Evolutionary conservation across 345 rosid species (phyloP).

Genomic region (Salix purpurea): DNA sequence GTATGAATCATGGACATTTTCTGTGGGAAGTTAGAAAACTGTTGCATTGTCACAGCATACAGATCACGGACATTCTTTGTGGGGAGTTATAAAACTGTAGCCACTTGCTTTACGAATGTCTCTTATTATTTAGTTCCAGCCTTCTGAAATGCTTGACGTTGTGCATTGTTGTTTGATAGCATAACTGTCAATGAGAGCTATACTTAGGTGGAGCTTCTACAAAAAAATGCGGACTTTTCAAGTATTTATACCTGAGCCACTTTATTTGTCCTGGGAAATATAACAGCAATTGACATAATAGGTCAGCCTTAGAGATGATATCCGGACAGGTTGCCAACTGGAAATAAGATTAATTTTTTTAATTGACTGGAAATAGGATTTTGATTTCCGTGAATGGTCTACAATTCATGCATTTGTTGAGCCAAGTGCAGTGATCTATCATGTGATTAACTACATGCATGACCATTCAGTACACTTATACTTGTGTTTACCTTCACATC

Average conservation of each 20-base stretch:
- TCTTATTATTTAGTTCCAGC: not conserved
- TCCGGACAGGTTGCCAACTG: not conserved
- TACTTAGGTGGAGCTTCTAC: not conserved
- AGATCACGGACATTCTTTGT: not conserved
- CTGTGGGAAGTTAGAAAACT: too few species aligned
- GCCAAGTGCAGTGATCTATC: not conserved
- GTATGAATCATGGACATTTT: too few species aligned
- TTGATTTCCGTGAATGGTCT: not conserved
- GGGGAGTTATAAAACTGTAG: not conserved
- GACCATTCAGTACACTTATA: not conserved
- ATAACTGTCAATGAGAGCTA: not conserved
- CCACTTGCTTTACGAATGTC: not conserved
- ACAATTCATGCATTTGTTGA: not conserved
- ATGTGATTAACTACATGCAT: not conserved
- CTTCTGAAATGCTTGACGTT: not conserved
- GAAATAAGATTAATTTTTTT: not conserved
- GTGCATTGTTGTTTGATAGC: not conserved
- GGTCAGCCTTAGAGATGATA: not conserved
- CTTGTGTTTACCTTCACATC: slow-evolving; percentile 19
- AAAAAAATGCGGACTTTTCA: not conserved
- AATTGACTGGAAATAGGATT: not conserved
- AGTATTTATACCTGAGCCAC: not conserved
- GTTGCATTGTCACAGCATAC: too few species aligned
- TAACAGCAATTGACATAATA: not conserved
- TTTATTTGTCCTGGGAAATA: too few species aligned